Base-by-base conservation (phyloP, 139 green algal species). In the Tetraselmis striata region DNA sequence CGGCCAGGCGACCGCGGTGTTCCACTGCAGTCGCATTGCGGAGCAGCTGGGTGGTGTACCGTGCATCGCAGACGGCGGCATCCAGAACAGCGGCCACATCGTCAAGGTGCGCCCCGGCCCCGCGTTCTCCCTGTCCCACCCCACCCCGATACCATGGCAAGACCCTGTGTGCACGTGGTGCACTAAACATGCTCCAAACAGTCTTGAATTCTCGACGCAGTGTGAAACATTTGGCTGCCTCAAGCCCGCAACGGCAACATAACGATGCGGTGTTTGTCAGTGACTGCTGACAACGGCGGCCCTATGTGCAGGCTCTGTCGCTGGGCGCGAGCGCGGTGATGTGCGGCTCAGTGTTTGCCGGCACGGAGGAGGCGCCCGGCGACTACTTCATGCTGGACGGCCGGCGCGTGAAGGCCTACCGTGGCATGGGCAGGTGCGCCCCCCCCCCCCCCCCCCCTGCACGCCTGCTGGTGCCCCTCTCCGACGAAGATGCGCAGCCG, bases 31-130 rank as follows among this genome's bases (percentile, higher is more conserved):
- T 58, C 87, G 92, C 1, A 78, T 94, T 0, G 94, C 93, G 31
- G 86, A 83, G 77, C 31, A 80, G 1, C 80, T 90, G 25, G 94
- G 90, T 29, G 79, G 79, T 1, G 92, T 98, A 23, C 97, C 97
- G 28, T 90, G 97, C 86, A 98, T 99, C 28, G 95, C 95, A 2
- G 96, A 99, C 85, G 96, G 96, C 30, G 96, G 96, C 80, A 94
- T 99, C 32, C 94, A 98, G 86, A 98, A 98, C 92, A 95, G 88
- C 2, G 96, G 96, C 0, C 93, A 99, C 88, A 96, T 99, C 83
- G 90, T 93, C 76, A 99, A 99, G 90, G 96, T 93, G 23, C n/a
- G n/a, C n/a, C n/a, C n/a, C n/a, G n/a, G n/a, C n/a, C n/a, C n/a
- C n/a, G n/a, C n/a, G 23, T 24, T 85, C 25, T 76, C 24, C 59